A percentile compares a stretch with the other conserved stretches of the same genome.
phyloP scores from a whole-genome alignment of 768 basidiomycete genomes.

The Mycena galericulata region DNA sequence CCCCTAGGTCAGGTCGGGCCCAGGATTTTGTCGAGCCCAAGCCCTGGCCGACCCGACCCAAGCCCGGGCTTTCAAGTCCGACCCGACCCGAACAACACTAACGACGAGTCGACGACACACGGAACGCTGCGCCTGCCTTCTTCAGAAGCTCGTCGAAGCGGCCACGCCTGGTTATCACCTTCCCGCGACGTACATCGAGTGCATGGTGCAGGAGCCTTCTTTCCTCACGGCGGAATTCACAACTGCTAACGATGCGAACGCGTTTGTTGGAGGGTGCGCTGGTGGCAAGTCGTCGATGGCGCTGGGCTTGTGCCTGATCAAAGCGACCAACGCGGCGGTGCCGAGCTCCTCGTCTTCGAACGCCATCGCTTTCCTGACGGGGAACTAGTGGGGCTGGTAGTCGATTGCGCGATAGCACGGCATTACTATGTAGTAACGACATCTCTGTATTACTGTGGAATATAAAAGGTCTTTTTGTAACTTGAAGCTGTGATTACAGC shows the following conservation, averaged over 20 bases:
- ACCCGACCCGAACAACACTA: too few species aligned
- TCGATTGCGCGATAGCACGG: too few species aligned
- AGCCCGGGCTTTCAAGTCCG: too few species aligned
- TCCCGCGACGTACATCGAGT: conserved; percentile 4
- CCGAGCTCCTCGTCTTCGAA: not conserved
- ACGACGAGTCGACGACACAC: not conserved
- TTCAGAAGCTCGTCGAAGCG: not conserved
- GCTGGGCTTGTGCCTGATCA: not conserved
- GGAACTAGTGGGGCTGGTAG: too few species aligned
- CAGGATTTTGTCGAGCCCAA: too few species aligned
- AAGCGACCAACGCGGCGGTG: not conserved
- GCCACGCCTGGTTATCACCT: too few species aligned
- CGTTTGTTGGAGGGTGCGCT: not conserved
- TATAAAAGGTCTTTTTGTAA: too few species aligned
- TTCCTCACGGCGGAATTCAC: not conserved
- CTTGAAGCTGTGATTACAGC: too few species aligned
- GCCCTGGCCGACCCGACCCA: too few species aligned
- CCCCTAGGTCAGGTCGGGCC: not conserved
- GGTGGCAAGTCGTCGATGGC: not conserved
- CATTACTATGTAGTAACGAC: too few species aligned
- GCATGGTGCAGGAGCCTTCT: not conserved
- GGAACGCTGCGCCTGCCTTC: not conserved
- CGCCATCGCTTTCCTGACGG: not conserved
- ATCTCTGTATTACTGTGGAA: too few species aligned
- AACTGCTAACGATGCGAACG: not conserved